phyloP scores from a whole-genome alignment of 225 moss, liverwort and hornwort genomes.

The Climacium dendroides region DNA sequence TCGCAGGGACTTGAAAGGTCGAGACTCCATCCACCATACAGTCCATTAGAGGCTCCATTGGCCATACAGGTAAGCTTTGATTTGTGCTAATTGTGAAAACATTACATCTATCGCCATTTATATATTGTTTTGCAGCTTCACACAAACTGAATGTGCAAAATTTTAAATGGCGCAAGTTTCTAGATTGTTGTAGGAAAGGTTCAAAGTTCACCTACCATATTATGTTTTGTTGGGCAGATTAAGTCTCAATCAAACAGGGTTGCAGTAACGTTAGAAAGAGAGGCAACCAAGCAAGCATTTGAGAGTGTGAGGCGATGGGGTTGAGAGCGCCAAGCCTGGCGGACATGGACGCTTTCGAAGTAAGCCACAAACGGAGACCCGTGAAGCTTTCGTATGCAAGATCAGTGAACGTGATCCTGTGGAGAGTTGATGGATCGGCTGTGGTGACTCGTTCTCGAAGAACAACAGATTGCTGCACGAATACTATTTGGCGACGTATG shows the following conservation, averaged over 20 bases:
- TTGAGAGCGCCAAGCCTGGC: constrained; percentile 10
- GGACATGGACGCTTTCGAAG: constrained; percentile 19
- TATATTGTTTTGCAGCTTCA: neutral
- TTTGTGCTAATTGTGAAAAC: neutral
- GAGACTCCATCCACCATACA: neutral
- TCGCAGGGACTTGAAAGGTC: neutral
- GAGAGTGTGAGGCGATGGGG: neutral
- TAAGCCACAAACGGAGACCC: neutral
- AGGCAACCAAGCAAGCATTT: neutral
- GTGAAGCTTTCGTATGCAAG: neutral
- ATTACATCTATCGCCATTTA: neutral
- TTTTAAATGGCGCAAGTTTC: neutral
- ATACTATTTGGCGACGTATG: constrained; percentile 19
- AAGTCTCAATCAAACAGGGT: neutral
- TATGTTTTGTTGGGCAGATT: neutral
- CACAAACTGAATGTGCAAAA: too few relatives aligned
- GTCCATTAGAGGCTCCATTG: too few relatives aligned
- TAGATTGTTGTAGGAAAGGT: neutral
- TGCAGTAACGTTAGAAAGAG: neutral
- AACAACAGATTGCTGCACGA: neutral
- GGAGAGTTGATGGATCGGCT: constrained; percentile 29
- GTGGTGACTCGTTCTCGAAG: neutral
- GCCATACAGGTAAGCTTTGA: neutral
- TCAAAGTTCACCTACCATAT: neutral
- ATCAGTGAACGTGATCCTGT: constrained; percentile 15